phyloP scores from a whole-genome alignment of 768 basidiomycete genomes.

The Hypholoma fasciculare region DNA sequence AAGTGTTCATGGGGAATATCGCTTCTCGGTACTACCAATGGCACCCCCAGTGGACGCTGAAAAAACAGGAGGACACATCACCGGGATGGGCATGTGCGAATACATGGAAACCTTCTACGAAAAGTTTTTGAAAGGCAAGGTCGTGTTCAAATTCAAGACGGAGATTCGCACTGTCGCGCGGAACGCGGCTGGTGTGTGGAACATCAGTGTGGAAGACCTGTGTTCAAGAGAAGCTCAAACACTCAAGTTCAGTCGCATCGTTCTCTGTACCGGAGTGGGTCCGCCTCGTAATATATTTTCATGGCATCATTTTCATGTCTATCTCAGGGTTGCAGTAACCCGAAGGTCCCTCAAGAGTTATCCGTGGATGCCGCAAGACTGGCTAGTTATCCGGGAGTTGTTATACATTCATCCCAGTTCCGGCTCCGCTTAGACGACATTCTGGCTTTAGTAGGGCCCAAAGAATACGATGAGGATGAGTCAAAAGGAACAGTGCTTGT shows the following conservation, averaged over 20 bases:
- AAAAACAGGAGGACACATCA: slow-evolving; percentile 44
- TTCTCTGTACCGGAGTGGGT: slow-evolving; percentile 57
- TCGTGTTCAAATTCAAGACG: slow-evolving; percentile 42
- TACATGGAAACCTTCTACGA: slow-evolving; percentile 59
- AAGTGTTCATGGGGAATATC: slow-evolving; percentile 66
- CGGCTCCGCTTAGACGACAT: slow-evolving; percentile 40
- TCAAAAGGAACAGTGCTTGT: slow-evolving; percentile 39
- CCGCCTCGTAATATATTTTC: neutral
- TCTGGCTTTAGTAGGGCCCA: slow-evolving; percentile 25
- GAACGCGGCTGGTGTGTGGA: slow-evolving; percentile 37
- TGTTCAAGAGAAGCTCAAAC: slow-evolving; percentile 21
- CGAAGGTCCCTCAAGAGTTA: slow-evolving; percentile 43
- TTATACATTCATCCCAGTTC: slow-evolving; percentile 56
- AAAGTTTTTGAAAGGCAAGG: slow-evolving; percentile 40
- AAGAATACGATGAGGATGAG: slow-evolving; percentile 12
- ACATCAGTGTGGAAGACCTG: slow-evolving; percentile 38
- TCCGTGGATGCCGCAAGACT: slow-evolving; percentile 35
- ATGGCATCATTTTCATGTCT: neutral
- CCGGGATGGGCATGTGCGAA: slow-evolving; percentile 50
- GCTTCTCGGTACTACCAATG: slow-evolving; percentile 59
- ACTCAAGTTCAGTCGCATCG: slow-evolving; percentile 45
- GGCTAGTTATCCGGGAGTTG: slow-evolving; percentile 41
- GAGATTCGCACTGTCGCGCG: slow-evolving; percentile 50
- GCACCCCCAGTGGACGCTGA: slow-evolving; percentile 34
- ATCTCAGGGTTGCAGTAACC: slow-evolving; percentile 57